Conservation (phyloP, 208 protist genomes). For the Acanthamoeba triangularis region DNA sequence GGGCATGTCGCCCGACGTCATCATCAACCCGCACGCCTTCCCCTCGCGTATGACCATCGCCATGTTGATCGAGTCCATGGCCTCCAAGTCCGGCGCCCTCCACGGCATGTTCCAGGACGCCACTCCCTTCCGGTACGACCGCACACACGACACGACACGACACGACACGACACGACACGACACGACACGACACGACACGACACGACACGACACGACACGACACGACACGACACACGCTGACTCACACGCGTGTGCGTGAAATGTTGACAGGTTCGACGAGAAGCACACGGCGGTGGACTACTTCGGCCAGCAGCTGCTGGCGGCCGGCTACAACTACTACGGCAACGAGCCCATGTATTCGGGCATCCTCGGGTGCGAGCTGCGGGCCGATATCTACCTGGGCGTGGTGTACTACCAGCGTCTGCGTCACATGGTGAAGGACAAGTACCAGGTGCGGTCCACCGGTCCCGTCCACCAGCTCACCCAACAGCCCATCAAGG, state of each 20-base stretch:
- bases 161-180: background rate
- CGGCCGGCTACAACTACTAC: conserved; percentile 98
- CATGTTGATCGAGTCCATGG: conserved; percentile 98
- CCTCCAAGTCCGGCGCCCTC: conserved; percentile 97
- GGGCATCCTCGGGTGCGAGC: conserved; percentile 97
- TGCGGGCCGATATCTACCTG: conserved; percentile 98
- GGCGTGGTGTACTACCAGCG: conserved; percentile 99
- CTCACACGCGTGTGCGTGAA: background rate
- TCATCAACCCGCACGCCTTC: conserved; percentile 99
- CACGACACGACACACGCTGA: background rate
- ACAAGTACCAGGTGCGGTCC: conserved; percentile 99
- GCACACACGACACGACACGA: background rate
- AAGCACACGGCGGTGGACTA: conserved; percentile 93
- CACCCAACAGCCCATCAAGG: conserved; percentile 99
- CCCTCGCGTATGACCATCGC: conserved; percentile 99
- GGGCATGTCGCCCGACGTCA: conserved; percentile 99
- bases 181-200: background rate
- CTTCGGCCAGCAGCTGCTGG: conserved; percentile 98
- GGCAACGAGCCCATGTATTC: conserved; percentile 97
- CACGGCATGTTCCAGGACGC: conserved; percentile 98
- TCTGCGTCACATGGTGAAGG: conserved; percentile 99
- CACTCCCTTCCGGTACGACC: conserved; percentile 93
- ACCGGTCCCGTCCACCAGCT: conserved; percentile 96
- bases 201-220: background rate
- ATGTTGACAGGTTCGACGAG: conserved; percentile 89